Conservation (phyloP, 208 protist species). For the Plasmodiophora brassicae region DNA sequence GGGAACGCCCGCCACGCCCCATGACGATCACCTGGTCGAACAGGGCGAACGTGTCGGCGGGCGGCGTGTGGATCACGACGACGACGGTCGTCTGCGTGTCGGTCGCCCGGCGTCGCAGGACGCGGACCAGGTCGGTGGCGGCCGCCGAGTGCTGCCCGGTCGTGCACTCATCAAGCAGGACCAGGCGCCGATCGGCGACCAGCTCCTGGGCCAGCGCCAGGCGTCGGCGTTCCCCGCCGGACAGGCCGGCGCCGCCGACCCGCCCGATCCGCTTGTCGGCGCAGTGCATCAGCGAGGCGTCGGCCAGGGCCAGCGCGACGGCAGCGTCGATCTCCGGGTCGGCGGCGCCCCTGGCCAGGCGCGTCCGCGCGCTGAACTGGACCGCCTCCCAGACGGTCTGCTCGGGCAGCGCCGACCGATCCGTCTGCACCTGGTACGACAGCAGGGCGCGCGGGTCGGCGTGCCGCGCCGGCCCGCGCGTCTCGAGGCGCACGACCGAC, state of each 20-base stretch:
- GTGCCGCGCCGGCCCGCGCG: too few species aligned
- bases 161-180: slow-evolving; percentile 8
- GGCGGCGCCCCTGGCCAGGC: too few species aligned
- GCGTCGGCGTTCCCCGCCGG: not conserved
- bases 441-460: not conserved
- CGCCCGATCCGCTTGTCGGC: not conserved
- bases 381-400: slow-evolving; percentile 17
- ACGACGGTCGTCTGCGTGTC: not conserved
- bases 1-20: not conserved
- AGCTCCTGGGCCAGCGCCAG: not conserved
- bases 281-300: not conserved
- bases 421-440: not conserved
- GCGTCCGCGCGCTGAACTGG: not conserved
- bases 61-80: not conserved
- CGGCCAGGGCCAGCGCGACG: not conserved
- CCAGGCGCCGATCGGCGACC: too few species aligned
- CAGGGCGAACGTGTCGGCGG: not conserved
- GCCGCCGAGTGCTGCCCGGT: not conserved
- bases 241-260: too few species aligned
- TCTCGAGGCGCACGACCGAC: not conserved
- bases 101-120: not conserved
- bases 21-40: not conserved
- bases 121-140: not conserved
- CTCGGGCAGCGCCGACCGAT: not conserved
- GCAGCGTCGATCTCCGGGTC: not conserved